Percentiles rank a stretch among this genome's conserved stretches.
These are phyloP conservation scores for Porogramme epimiltina DNA, from an alignment of 1,284 basidiomycete species.

Conservation along the genomic window DNA sequence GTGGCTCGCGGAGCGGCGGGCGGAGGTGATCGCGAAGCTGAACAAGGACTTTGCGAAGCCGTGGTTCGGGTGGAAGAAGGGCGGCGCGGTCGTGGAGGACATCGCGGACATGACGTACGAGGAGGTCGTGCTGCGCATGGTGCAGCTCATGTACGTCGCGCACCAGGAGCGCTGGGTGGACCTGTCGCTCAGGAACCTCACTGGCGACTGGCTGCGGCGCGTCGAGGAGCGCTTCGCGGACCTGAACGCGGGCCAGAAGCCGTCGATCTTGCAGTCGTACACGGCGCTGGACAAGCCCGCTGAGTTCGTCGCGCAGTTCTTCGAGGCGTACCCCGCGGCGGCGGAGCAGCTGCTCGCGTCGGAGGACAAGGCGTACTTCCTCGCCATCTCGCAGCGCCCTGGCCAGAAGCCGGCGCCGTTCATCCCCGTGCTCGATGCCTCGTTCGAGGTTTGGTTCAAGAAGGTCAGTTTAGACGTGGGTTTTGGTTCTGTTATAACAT, in stretches of 20 bases:
- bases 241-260: slow-evolving; percentile 80
- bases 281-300: slow-evolving; percentile 82
- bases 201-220: slow-evolving; percentile 96
- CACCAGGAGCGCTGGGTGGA: slow-evolving; percentile 97
- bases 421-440: slow-evolving; percentile 94
- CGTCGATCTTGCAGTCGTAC: slow-evolving; percentile 91
- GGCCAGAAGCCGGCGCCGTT: slow-evolving; percentile 99
- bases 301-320: slow-evolving; percentile 82
- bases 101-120: slow-evolving; percentile 98
- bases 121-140: slow-evolving; percentile 90
- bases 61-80: slow-evolving; percentile 96
- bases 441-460: slow-evolving; percentile 98
- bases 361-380: slow-evolving; percentile 95
- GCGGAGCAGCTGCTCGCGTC: slow-evolving; percentile 88
- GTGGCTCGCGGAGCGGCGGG: slow-evolving; percentile 87
- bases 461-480: slow-evolving; percentile 59
- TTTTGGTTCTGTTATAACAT: not conserved
- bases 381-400: slow-evolving; percentile 91
- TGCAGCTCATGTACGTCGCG: slow-evolving; percentile 90
- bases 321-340: slow-evolving; percentile 82
- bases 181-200: slow-evolving; percentile 89
- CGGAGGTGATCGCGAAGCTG: slow-evolving; percentile 89
- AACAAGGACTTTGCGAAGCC: slow-evolving; percentile 97
- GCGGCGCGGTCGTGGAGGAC: slow-evolving; percentile 82
- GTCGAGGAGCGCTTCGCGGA: slow-evolving; percentile 98